A percentile compares a stretch with the other conserved stretches of the same genome.
Conservation (phyloP, 306 rosid species). For the Vachellia pachyceras region DNA sequence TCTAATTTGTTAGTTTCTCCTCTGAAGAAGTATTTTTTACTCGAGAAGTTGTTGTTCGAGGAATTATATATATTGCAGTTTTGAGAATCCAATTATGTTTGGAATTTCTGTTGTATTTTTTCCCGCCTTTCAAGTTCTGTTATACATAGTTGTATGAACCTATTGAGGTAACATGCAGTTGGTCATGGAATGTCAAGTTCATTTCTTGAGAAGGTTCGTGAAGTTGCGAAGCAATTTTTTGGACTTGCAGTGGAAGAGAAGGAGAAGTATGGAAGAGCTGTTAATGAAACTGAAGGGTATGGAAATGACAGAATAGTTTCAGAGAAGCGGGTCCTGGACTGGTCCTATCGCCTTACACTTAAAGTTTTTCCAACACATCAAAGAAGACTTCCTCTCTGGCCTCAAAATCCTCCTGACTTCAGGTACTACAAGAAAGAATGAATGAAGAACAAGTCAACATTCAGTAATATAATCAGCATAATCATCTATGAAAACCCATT, state of each 20-base stretch:
- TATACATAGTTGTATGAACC: too few relatives aligned
- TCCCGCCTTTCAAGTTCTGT: too few relatives aligned
- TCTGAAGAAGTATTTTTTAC: too few relatives aligned
- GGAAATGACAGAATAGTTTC: slow-evolving; percentile 58
- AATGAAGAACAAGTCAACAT: not conserved
- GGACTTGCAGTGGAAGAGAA: slow-evolving; percentile 69
- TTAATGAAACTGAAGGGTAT: slow-evolving; percentile 55
- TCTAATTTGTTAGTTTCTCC: not conserved
- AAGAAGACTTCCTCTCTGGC: slow-evolving; percentile 66
- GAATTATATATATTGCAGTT: not conserved
- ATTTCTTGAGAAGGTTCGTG: slow-evolving; percentile 61
- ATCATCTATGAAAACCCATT: too few relatives aligned
- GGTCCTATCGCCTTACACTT: slow-evolving; percentile 55
- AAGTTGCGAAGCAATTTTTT: slow-evolving; percentile 61
- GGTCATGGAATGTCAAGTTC: slow-evolving; percentile 70
- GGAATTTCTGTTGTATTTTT: not conserved
- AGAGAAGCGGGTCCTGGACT: slow-evolving; percentile 56
- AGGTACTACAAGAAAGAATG: slow-evolving; percentile 32
- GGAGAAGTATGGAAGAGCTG: slow-evolving; percentile 47
- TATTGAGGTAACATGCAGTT: slow-evolving; percentile 50
- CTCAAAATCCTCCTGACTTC: slow-evolving; percentile 56
- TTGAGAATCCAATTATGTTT: not conserved
- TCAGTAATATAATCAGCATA: not conserved
- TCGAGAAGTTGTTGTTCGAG: not conserved
- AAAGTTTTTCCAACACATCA: slow-evolving; percentile 36